These are phyloP conservation scores for Cladosporium sp. DNA, from an alignment of 2,329 filamentous ascomycete genomes.

Conservation along the genomic window DNA sequence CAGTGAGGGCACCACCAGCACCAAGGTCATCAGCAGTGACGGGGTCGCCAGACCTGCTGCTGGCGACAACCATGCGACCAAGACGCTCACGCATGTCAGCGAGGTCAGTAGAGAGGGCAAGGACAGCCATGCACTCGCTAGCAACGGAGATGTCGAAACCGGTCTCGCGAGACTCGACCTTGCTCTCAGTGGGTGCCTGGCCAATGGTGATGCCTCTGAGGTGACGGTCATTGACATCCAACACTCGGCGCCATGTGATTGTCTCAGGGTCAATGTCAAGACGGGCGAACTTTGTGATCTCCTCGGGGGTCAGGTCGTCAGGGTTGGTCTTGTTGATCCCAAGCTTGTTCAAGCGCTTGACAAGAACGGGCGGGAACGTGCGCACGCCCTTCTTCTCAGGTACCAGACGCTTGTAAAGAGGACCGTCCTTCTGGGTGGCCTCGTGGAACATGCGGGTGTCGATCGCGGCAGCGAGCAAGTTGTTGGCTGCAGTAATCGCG, in stretches of 20 bases:
- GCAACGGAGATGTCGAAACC: slow-evolving; percentile 98
- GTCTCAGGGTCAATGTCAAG: slow-evolving; percentile 95
- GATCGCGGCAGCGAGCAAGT: slow-evolving; percentile 91
- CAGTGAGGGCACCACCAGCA: slow-evolving; percentile 85
- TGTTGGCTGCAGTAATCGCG: slow-evolving; percentile 95
- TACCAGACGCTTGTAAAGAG: slow-evolving; percentile 84
- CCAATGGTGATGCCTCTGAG: slow-evolving; percentile 87
- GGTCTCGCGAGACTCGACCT: slow-evolving; percentile 81
- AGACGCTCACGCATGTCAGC: slow-evolving; percentile 89
- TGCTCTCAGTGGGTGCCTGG: slow-evolving; percentile 78
- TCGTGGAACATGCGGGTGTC: slow-evolving; percentile 99
- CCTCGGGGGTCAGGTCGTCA: slow-evolving; percentile 84
- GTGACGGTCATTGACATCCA: slow-evolving; percentile 97
- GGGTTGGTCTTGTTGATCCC: slow-evolving; percentile 95
- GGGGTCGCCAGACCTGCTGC: slow-evolving; percentile 79
- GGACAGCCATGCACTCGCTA: slow-evolving; percentile 96
- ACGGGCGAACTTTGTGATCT: slow-evolving; percentile 84
- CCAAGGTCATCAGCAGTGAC: slow-evolving; percentile 96
- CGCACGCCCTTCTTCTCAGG: slow-evolving; percentile 88
- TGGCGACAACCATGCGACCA: slow-evolving; percentile 92
- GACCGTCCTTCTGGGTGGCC: slow-evolving; percentile 85
- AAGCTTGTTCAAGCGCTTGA: slow-evolving; percentile 89
- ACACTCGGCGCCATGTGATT: slow-evolving; percentile 93
- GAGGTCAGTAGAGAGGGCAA: slow-evolving; percentile 86
- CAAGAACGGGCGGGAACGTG: slow-evolving; percentile 85